These are phyloP conservation scores for Epichloe sp. DNA, from an alignment of 2,329 filamentous ascomycete genomes.

Conservation along the genomic window DNA sequence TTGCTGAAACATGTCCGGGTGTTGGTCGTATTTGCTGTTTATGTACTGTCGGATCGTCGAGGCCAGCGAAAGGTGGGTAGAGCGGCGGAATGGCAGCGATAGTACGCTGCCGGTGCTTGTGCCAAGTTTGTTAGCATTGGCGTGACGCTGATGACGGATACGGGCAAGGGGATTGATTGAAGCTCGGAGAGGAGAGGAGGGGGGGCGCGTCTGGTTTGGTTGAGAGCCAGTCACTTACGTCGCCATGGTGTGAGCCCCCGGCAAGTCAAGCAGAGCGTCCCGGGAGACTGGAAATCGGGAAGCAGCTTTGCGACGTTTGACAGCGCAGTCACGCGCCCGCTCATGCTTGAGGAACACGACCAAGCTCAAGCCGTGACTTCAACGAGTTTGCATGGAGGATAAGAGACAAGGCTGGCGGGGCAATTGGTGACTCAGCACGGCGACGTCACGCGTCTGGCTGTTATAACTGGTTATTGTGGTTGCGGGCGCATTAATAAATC, in stretches of 20 bases:
- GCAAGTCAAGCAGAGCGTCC: neutral
- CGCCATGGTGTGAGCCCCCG: neutral
- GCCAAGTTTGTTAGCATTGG: neutral
- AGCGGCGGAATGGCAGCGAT: constrained; percentile 77
- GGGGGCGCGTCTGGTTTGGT: too few species aligned
- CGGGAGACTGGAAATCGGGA: neutral
- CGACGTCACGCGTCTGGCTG: neutral
- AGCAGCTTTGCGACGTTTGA: neutral
- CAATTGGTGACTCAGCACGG: neutral
- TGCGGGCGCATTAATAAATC: too few species aligned
- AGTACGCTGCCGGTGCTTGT: constrained; percentile 44
- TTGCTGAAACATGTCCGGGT: constrained; percentile 88
- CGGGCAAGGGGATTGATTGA: neutral
- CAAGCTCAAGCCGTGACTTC: too few species aligned
- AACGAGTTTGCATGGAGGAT: neutral
- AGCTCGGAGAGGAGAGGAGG: neutral
- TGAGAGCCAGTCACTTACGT: neutral
- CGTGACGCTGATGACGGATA: neutral
- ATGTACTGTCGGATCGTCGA: constrained; percentile 88
- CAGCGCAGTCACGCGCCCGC: neutral
- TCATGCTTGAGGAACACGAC: neutral
- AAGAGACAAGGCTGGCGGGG: neutral
- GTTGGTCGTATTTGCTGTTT: constrained; percentile 95
- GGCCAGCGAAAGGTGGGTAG: constrained; percentile 64
- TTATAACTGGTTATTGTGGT: neutral